Evolutionary conservation across 2,329 filamentous ascomycete species (phyloP).

Genomic region (Epichloe sp.): DNA sequence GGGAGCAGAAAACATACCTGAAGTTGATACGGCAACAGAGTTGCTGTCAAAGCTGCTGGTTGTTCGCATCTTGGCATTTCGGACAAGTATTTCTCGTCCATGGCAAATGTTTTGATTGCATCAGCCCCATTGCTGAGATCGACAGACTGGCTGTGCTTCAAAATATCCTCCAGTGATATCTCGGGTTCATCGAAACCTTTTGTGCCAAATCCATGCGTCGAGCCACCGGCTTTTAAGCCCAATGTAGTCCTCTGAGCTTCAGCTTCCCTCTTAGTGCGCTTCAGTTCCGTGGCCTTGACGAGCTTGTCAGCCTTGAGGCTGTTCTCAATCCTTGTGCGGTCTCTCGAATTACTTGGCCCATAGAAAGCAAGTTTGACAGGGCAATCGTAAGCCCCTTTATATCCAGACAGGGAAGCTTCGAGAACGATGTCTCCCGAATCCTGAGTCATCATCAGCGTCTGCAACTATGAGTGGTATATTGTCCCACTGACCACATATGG

Average conservation of each 20-base stretch:
- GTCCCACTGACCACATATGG: slow-evolving; percentile 47
- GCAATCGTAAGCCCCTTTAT: slow-evolving; percentile 56
- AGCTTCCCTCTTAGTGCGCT: slow-evolving; percentile 39
- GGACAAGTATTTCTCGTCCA: slow-evolving; percentile 55
- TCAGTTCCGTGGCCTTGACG: slow-evolving; percentile 42
- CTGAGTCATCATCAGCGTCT: slow-evolving; percentile 13
- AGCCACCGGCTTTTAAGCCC: slow-evolving; percentile 25
- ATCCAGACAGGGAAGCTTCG: slow-evolving; percentile 57
- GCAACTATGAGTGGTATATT: neutral
- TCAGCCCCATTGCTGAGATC: slow-evolving; percentile 52
- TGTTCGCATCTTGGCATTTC: slow-evolving; percentile 61
- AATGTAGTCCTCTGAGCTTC: slow-evolving; percentile 36
- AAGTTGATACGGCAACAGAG: slow-evolving; percentile 67
- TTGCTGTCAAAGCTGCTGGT: slow-evolving; percentile 49
- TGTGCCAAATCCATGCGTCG: slow-evolving; percentile 24
- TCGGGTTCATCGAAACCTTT: slow-evolving; percentile 19
- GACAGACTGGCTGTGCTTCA: slow-evolving; percentile 53
- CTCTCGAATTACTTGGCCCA: slow-evolving; percentile 45
- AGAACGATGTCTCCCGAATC: slow-evolving; percentile 47
- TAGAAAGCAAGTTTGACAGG: slow-evolving; percentile 58
- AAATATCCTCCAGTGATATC: slow-evolving; percentile 47
- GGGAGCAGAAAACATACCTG: slow-evolving; percentile 27
- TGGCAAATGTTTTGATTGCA: slow-evolving; percentile 56
- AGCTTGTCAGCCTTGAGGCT: slow-evolving; percentile 53
- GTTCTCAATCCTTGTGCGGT: slow-evolving; percentile 41